phyloP scores from a whole-genome alignment of 2,329 filamentous ascomycete genomes.

The Pestalotiopsis sp. region DNA sequence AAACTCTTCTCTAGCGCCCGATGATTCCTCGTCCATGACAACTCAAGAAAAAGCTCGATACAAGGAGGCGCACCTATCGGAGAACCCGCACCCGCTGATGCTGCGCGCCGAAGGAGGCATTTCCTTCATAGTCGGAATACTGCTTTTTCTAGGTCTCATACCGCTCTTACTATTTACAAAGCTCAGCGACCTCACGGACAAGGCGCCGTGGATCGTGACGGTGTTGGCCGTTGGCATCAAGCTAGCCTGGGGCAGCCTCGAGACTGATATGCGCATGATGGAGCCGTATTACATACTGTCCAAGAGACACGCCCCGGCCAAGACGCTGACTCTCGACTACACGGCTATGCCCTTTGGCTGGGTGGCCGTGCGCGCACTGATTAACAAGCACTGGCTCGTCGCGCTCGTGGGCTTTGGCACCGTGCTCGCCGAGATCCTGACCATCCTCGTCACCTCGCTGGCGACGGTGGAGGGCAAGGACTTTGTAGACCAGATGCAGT shows the following conservation, averaged over 20 bases:
- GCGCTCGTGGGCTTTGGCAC: conserved; percentile 72
- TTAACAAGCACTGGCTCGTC: conserved; percentile 67
- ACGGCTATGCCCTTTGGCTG: conserved; percentile 71
- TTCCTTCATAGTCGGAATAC: conserved; percentile 61
- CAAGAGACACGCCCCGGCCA: conserved; percentile 64
- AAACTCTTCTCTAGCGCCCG: conserved; percentile 71
- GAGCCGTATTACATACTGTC: conserved; percentile 76
- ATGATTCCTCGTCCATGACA: conserved; percentile 50
- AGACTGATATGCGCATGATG: conserved; percentile 72
- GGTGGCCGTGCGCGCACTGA: conserved; percentile 62
- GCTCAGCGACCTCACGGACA: conserved; percentile 58
- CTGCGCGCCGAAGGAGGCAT: conserved; percentile 62
- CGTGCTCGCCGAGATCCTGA: conserved; percentile 73
- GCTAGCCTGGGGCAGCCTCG: conserved; percentile 69
- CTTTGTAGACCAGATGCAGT: conserved; percentile 47
- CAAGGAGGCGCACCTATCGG: conserved; percentile 50
- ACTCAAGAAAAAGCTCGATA: conserved; percentile 48
- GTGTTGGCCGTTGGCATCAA: conserved; percentile 68
- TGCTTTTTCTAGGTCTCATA: conserved; percentile 59
- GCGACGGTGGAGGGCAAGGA: conserved; percentile 65
- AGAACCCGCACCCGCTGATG: conserved; percentile 72
- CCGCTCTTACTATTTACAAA: conserved; percentile 65
- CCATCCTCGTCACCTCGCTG: conserved; percentile 68
- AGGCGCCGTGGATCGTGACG: conserved; percentile 68
- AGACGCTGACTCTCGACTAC: conserved; percentile 72